Evolutionary conservation across 352 stramenopile species (phyloP), one percentile per base, ranked within the genome.

Genomic region (Pythium monospermum): DNA sequence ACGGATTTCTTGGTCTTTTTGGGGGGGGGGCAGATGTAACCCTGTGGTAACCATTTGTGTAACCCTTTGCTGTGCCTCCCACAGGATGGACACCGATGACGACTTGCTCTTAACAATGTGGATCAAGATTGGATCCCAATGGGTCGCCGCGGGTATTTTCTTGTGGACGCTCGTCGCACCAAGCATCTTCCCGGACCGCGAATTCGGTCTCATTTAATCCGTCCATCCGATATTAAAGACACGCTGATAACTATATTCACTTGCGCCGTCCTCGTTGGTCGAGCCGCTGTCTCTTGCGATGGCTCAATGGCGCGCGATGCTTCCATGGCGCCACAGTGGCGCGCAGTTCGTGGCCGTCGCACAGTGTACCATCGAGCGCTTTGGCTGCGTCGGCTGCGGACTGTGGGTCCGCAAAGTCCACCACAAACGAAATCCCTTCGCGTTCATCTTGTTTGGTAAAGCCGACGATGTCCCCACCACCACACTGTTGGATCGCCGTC

Each of bases 71-170:
- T n/a, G n/a, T n/a, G n/a, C n/a, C n/a, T n/a, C n/a, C n/a, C n/a
- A n/a, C n/a, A n/a, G n/a, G n/a, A n/a, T n/a, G n/a, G n/a, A n/a
- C n/a, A n/a, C n/a, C n/a, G n/a, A n/a, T n/a, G n/a, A n/a, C n/a
- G n/a, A n/a, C n/a, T n/a, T n/a, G n/a, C n/a, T n/a, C n/a, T n/a
- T n/a, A n/a, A n/a, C 81, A 16, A 98, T 98, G 93, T 98, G 93
- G 92, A 91, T 99, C 49, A 92, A 98, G 35, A 96, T 98, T 64
- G 67, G 77, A 11, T 83, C 87, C 21, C 94, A 98, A 53, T 98
- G 95, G 94, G 53, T 96, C 37, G 91, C 84, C n/a, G 81, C 98
- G 31, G 46, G 87, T 12, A 59, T 98, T 2, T 99, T 98, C 62
- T 59, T 87, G 7, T 98, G 95, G 96, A 98, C 95, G 12, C 66